A percentile compares a stretch with the other conserved stretches of the same genome.
Conservation (phyloP, 176 grass and related monocot genomes). For the Pontederia crassipes region DNA sequence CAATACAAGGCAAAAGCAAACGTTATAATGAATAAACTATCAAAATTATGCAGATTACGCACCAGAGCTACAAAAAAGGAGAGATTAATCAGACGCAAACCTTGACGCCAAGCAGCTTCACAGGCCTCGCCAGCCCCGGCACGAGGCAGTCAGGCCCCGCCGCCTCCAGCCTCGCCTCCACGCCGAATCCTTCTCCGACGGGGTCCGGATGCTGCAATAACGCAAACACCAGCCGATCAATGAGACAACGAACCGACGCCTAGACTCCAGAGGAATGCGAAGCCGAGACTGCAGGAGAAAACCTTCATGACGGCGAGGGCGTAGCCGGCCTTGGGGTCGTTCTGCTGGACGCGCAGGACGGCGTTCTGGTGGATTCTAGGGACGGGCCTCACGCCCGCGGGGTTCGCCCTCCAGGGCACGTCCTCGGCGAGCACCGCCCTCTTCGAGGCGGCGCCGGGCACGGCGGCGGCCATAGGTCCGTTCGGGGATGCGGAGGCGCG, state of each 20-base stretch:
- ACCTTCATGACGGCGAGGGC: conserved; percentile 96
- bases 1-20: not conserved
- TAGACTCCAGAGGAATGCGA: too few relatives aligned
- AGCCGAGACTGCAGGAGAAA: not conserved
- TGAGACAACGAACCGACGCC: not conserved
- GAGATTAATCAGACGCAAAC: conserved; percentile 20
- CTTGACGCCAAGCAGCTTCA: conserved; percentile 86
- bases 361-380: conserved; percentile 76
- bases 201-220: conserved; percentile 68
- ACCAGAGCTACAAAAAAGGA: not conserved
- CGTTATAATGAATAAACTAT: not conserved
- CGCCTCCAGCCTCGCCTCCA: conserved; percentile 80
- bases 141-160: conserved; percentile 93
- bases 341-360: conserved; percentile 52
- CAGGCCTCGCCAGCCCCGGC: conserved; percentile 63
- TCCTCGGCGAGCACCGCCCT: conserved; percentile 65
- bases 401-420: conserved; percentile 68
- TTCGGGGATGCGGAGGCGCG: not conserved
- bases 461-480: not conserved
- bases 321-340: conserved; percentile 39
- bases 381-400: conserved; percentile 34
- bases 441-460: conserved; percentile 30
- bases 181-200: conserved; percentile 70
- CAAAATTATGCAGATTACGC: not conserved
- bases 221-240: not conserved